Conservation (phyloP, 257 asterid genomes). For the Nicotiana sylvestris region DNA sequence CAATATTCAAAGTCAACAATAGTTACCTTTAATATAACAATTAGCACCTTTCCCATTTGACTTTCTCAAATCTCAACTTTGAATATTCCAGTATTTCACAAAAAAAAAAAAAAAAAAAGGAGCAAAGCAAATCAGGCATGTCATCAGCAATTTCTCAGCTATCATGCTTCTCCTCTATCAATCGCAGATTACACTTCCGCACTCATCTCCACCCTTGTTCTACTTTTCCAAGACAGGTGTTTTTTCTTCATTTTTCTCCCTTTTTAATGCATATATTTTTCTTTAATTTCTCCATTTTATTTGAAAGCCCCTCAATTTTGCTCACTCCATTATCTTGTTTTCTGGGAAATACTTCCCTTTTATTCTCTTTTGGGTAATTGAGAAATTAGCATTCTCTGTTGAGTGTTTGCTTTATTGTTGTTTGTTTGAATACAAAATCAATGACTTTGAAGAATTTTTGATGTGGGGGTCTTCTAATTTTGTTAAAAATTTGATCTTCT, state of each 20-base stretch:
- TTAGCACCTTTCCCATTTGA: too few species aligned
- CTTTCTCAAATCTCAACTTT: not conserved
- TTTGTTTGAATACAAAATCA: not conserved
- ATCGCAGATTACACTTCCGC: constrained; percentile 9
- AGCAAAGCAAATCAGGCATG: constrained; percentile 12
- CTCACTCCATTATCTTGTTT: not conserved
- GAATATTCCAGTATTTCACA: not conserved
- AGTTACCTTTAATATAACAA: too few species aligned
- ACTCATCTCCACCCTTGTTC: constrained; percentile 16
- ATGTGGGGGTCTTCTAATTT: not conserved
- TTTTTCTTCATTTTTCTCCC: not conserved
- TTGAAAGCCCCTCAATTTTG: not conserved
- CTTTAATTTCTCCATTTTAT: not conserved
- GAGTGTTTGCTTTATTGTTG: not conserved
- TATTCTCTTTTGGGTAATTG: not conserved
- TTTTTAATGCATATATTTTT: not conserved
- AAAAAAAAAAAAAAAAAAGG: too few species aligned
- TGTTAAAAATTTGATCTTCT: not conserved
- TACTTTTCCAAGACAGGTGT: constrained; percentile 23
- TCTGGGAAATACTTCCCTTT: not conserved
- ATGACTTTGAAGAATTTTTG: not conserved
- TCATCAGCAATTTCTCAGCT: constrained; percentile 30
- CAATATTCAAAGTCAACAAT: too few species aligned
- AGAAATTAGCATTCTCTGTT: not conserved
- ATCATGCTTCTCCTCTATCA: constrained; percentile 26